Evolutionary conservation across 2,329 filamentous ascomycete genomes (phyloP), one percentile per base, ranked within the genome.

Genomic region (Emergomyces orientalis): DNA sequence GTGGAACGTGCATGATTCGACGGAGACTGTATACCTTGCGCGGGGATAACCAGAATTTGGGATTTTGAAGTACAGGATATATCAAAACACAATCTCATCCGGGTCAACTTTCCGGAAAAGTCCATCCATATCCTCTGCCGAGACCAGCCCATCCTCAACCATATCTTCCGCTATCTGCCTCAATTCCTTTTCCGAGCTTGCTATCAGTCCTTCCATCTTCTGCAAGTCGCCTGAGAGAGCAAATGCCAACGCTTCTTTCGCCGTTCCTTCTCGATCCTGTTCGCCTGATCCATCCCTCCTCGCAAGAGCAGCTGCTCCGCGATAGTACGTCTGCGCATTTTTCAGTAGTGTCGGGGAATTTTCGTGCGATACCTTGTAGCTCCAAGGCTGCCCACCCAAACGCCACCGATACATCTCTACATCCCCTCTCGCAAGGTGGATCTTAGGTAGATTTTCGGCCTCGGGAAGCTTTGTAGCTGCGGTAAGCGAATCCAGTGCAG

Each of bases 301-400:
- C 4, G 76, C 76, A 8, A 77, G 65, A 43, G 74, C 75, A 45
- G 75, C 74, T 14, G 81, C 82, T 47, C 83, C 83, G 25, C 81
- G 78, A 67, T 84, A 86, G 68, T 83, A 86, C 5, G 80, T 83
- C 65, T 81, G 79, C 1, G 84, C 82, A 66, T 86, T 86, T 62
- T 78, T 79, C 45, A 83, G 69, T 14, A 86, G 72, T 2, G 77
- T 80, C 6, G 73, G 67, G 3, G 72, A 74, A 67, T 82, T 80
- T 57, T 77, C 77, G 32, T 73, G 69, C 4, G 80, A 77, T 57
- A 77, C 67, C 4, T 72, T 68, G 59, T 80, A 75, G 30, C 75
- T 73, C 68, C 71, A 77, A 1, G 81, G 78, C 2, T 77, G 67
- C 45, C 76, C 71, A 6, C 81, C 80, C 34, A 86, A 71, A 47